Evolutionary conservation across 2,329 filamentous ascomycete species (phyloP).

Genomic region (Calonectria pseudoturangicola): DNA sequence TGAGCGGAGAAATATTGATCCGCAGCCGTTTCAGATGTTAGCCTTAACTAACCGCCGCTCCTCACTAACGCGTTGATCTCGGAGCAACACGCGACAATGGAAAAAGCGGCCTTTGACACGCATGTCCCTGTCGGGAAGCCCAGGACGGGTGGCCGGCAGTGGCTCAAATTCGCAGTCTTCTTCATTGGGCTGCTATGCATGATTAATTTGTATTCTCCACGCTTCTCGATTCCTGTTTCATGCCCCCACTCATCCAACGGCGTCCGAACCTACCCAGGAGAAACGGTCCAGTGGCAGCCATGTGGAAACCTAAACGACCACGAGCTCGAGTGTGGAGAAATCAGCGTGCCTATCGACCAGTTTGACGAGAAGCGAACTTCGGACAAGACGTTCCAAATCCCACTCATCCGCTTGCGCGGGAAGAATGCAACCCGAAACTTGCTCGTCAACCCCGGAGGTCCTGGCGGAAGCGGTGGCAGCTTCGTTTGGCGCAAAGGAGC

Average conservation of each 20-base stretch:
- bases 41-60: neutral
- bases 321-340: conserved; percentile 64
- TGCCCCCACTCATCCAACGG: conserved; percentile 4
- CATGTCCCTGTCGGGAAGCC: neutral
- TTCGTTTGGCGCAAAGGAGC: conserved; percentile 61
- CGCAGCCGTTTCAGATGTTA: neutral
- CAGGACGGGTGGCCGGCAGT: neutral
- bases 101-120: neutral
- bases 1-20: neutral
- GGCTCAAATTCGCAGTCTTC: neutral
- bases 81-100: conserved; percentile 8
- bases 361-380: conserved; percentile 56
- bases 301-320: conserved; percentile 62
- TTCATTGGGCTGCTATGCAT: neutral
- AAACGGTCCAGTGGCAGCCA: conserved; percentile 61
- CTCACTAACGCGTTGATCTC: neutral
- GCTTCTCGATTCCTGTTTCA: neutral
- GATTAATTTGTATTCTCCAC: neutral
- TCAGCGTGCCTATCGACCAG: conserved; percentile 68
- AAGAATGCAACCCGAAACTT: conserved; percentile 65
- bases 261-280: conserved; percentile 55
- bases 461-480: conserved; percentile 65
- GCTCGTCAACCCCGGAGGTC: conserved; percentile 69
- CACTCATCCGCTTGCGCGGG: conserved; percentile 66
- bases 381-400: conserved; percentile 65